Conservation (phyloP, 169 alveolate species). For the Plasmodium ovale region DNA sequence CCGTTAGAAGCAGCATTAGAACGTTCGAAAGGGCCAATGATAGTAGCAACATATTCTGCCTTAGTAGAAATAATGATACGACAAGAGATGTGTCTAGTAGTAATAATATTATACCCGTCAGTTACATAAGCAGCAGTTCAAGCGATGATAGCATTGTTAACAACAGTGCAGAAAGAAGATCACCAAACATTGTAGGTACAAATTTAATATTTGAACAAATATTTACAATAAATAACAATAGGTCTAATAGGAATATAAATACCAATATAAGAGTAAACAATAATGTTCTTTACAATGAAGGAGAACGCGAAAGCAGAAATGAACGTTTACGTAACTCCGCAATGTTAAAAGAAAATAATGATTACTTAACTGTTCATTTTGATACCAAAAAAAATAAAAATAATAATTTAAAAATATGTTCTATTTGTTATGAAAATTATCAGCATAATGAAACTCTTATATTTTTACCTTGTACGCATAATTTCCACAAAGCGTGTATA, state of each 20-base stretch:
- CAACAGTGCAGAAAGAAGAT: background rate
- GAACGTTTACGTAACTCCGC: background rate
- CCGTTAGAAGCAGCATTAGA: background rate
- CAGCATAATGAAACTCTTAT: slow-evolving; percentile 48
- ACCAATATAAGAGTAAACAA: slow-evolving; percentile 20
- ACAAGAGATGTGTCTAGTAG: background rate
- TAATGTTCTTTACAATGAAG: slow-evolving; percentile 5
- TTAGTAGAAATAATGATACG: slow-evolving; percentile 1
- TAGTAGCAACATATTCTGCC: too few species aligned
- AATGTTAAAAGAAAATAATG: slow-evolving; percentile 31
- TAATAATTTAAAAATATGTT: slow-evolving; percentile 51
- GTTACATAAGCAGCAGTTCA: background rate
- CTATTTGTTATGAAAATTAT: slow-evolving; percentile 70
- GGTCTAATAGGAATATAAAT: slow-evolving; percentile 2
- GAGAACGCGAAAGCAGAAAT: slow-evolving; percentile 25
- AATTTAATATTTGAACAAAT: slow-evolving; percentile 22
- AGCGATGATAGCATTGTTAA: background rate
- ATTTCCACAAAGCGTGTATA: slow-evolving; percentile 57
- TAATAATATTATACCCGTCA: background rate
- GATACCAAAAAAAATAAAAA: slow-evolving; percentile 36
- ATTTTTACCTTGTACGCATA: slow-evolving; percentile 64
- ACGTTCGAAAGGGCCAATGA: too few species aligned
- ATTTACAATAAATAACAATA: slow-evolving; percentile 2
- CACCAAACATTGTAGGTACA: background rate
- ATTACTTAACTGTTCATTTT: slow-evolving; percentile 35